Evolutionary conservation across 305 asterid species (phyloP).

Genomic region (Ilex paraguariensis): DNA sequence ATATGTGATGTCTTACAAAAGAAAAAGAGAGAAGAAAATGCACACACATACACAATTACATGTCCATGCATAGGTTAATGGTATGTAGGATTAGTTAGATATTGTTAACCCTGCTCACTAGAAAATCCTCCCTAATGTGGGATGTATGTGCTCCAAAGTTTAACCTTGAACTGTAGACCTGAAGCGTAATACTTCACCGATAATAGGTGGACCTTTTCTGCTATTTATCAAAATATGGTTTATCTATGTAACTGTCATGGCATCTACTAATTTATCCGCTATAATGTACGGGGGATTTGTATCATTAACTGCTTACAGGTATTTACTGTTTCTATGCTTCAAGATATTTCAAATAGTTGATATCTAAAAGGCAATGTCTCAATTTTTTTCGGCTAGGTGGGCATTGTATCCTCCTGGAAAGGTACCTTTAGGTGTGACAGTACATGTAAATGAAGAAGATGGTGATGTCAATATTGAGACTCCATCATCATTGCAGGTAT

Average conservation of each 20-base stretch:
- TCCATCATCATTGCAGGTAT: constrained; percentile 95
- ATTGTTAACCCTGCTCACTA: too few species aligned
- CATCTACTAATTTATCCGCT: too few species aligned
- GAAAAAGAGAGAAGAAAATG: neutral
- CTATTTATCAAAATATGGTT: too few species aligned
- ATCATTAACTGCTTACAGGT: neutral
- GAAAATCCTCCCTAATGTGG: neutral
- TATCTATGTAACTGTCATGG: too few species aligned
- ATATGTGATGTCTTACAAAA: too few species aligned
- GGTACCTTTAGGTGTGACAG: constrained; percentile 95
- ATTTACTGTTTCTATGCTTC: constrained; percentile 7
- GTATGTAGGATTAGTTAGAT: too few species aligned
- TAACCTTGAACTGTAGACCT: neutral
- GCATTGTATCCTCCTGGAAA: constrained; percentile 99
- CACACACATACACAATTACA: too few species aligned
- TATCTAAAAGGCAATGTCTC: constrained; percentile 16
- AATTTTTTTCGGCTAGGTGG: constrained; percentile 60
- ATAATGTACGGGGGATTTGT: too few species aligned
- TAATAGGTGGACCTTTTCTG: neutral
- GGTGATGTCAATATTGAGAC: constrained; percentile 92
- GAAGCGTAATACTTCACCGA: neutral
- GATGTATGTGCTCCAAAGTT: neutral
- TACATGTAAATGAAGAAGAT: constrained; percentile 93
- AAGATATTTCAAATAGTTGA: neutral
- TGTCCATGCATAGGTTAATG: neutral